phyloP scores from a whole-genome alignment of 441 rosid species.

The Gossypium davidsonii region DNA sequence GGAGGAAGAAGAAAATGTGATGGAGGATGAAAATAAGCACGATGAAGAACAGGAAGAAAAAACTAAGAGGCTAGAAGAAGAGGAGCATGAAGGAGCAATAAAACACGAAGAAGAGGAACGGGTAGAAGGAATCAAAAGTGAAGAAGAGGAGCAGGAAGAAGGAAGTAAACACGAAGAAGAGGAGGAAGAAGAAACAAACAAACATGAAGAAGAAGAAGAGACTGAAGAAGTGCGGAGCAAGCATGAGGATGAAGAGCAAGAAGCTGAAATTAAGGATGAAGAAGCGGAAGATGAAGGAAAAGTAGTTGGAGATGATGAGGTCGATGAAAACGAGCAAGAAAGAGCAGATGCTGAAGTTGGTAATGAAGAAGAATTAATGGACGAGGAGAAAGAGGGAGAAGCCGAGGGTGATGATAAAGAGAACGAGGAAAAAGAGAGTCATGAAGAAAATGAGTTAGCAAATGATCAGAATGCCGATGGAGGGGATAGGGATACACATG shows the following conservation, averaged over 20 bases:
- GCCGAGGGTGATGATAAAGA: slow-evolving; percentile 25
- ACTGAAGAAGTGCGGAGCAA: slow-evolving; percentile 30
- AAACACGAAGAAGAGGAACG: slow-evolving; percentile 16
- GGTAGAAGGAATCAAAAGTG: slow-evolving; percentile 27
- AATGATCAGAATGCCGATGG: slow-evolving; percentile 43
- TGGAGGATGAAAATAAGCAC: slow-evolving; percentile 27
- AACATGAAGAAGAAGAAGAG: slow-evolving; percentile 28
- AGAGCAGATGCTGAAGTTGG: slow-evolving; percentile 37
- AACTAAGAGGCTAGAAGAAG: slow-evolving; percentile 31
- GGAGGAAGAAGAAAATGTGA: slow-evolving; percentile 35
- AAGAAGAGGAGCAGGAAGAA: slow-evolving; percentile 25
- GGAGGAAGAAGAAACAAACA: slow-evolving; percentile 32
- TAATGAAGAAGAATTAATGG: slow-evolving; percentile 40
- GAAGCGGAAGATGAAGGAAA: slow-evolving; percentile 33
- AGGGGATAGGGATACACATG: slow-evolving; percentile 34
- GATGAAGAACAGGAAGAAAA: slow-evolving; percentile 36
- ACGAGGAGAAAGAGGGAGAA: slow-evolving; percentile 50
- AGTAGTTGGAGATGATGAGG: slow-evolving; percentile 42
- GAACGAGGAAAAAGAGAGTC: slow-evolving; percentile 20
- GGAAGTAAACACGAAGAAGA: slow-evolving; percentile 24
- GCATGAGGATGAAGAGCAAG: slow-evolving; percentile 36
- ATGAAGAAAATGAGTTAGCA: slow-evolving; percentile 26
- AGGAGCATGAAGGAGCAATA: slow-evolving; percentile 21
- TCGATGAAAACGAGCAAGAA: slow-evolving; percentile 48
- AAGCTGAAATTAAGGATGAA: slow-evolving; percentile 29